These are phyloP conservation scores for Tausonia pullulans DNA, from an alignment of 1,284 basidiomycete species.

Conservation along the genomic window DNA sequence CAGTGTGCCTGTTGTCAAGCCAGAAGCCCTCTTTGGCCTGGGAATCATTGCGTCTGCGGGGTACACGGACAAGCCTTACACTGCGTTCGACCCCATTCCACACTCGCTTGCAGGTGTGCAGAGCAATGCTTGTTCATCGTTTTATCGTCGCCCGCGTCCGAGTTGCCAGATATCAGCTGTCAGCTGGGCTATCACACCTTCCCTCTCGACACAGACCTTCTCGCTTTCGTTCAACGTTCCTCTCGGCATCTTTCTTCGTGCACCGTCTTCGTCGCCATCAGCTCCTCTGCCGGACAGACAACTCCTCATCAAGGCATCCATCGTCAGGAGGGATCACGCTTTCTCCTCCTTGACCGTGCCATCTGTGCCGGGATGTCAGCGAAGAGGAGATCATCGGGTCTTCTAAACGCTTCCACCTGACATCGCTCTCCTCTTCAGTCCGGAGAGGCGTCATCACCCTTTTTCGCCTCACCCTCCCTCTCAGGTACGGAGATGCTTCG, in stretches of 20 bases:
- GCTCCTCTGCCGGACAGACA: not conserved
- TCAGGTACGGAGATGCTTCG: slow-evolving; percentile 18
- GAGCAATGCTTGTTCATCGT: too few relatives aligned
- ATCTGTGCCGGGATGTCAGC: slow-evolving; percentile 11
- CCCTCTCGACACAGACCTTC: slow-evolving; percentile 26
- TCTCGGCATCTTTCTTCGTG: slow-evolving; percentile 17
- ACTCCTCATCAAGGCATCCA: slow-evolving; percentile 22
- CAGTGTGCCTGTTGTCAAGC: not conserved
- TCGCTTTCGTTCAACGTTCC: slow-evolving; percentile 30
- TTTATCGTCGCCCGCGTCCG: too few relatives aligned
- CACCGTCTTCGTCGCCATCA: too few relatives aligned
- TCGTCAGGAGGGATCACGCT: slow-evolving; percentile 15
- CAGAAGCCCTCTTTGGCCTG: not conserved
- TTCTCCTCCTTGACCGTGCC: not conserved
- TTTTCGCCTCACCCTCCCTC: slow-evolving; percentile 26
- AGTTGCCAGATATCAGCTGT: too few relatives aligned
- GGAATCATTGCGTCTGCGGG: too few relatives aligned
- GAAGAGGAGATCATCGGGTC: slow-evolving; percentile 34
- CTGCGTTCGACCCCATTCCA: too few relatives aligned
- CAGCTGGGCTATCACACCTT: slow-evolving; percentile 11
- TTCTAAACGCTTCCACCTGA: slow-evolving; percentile 32
- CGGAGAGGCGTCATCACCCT: slow-evolving; percentile 25
- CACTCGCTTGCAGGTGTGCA: too few relatives aligned
- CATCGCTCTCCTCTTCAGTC: slow-evolving; percentile 18
- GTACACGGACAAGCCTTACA: not conserved